Evolutionary conservation across 306 rosid genomes (phyloP), one percentile per base, ranked within the genome.

Genomic region (Cajanus cajan): DNA sequence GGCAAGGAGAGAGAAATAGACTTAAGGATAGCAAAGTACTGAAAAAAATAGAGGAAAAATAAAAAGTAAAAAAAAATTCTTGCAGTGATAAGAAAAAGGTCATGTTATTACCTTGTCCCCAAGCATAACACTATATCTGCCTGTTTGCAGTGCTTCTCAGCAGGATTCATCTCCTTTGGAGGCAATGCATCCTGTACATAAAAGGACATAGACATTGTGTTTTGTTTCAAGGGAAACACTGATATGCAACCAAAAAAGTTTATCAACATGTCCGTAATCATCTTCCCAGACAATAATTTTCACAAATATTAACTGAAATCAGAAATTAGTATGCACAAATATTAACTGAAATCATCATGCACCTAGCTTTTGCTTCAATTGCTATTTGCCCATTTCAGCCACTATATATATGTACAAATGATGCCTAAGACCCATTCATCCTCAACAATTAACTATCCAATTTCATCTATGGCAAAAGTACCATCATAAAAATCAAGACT

Each of bases 141-240:
- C 90, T 90, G 91, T 85, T 68, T 90, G 84, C 99, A 95, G 88
- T 95, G 94, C 86, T 90, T 93, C 90, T 95, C 99, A 21, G 99
- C 97, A 33, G 90, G 94, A 84, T 88, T 75, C 99, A 95, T 95
- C 88, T 95, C 99, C 87, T 95, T 93, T 22, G 87, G 66, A 58
- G 99, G 99, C 86, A 95, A 84, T 18, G 99, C 99, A 86, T 95
- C 98, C 98, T 95, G 80, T 24, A 84, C 52, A 24, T 61, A 68
- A 71, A 77, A 52, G 22, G 28, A 22, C 13, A 71, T 15, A 69
- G 34, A 68, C 52, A n/a, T 67, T 22, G 7, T 14, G n/a, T n/a
- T n/a, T n/a, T n/a, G n/a, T n/a, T 77, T 36, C 33, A 78, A 31
- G 52, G 40, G 58, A 57, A 67, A 55, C 21, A 44, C 15, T 0